phyloP scores from a whole-genome alignment of 1,139 yeast species.

The Candida anutae region DNA sequence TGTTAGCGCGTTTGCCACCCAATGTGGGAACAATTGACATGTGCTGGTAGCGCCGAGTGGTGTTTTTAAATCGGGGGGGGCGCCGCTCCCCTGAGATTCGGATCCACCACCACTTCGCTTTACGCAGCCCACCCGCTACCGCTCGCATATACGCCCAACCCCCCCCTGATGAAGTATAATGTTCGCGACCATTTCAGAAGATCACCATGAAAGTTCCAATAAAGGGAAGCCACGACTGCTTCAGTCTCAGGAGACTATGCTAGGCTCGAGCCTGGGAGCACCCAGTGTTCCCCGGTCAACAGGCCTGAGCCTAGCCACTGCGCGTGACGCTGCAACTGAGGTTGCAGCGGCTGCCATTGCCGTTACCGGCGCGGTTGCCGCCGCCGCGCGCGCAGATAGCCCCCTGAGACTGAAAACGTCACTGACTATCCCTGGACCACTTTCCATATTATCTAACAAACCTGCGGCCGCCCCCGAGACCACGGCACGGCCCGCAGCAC shows the following conservation, averaged over 20 bases:
- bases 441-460: constrained; percentile 1
- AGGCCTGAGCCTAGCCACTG: too few relatives aligned
- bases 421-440: constrained; percentile 2
- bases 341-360: too few relatives aligned
- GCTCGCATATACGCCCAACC: too few relatives aligned
- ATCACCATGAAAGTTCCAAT: constrained; percentile 24
- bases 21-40: too few relatives aligned
- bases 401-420: constrained; percentile 9
- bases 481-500: constrained; percentile 1
- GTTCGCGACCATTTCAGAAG: constrained; percentile 26
- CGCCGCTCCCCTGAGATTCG: too few relatives aligned
- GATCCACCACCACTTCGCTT: too few relatives aligned
- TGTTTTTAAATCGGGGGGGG: too few relatives aligned
- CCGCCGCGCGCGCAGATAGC: constrained; percentile 3
- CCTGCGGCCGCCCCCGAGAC: constrained; percentile 1
- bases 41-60: too few relatives aligned
- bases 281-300: too few relatives aligned
- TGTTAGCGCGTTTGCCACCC: too few relatives aligned
- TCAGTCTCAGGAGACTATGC: constrained; percentile 28
- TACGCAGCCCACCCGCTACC: too few relatives aligned
- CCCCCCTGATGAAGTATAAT: constrained; percentile 9
- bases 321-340: too few relatives aligned
- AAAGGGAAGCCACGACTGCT: constrained; percentile 39
- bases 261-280: constrained; percentile 5
- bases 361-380: constrained; percentile 1